Conservation (phyloP, 305 asterid genomes). For the Fraxinus ornus region DNA sequence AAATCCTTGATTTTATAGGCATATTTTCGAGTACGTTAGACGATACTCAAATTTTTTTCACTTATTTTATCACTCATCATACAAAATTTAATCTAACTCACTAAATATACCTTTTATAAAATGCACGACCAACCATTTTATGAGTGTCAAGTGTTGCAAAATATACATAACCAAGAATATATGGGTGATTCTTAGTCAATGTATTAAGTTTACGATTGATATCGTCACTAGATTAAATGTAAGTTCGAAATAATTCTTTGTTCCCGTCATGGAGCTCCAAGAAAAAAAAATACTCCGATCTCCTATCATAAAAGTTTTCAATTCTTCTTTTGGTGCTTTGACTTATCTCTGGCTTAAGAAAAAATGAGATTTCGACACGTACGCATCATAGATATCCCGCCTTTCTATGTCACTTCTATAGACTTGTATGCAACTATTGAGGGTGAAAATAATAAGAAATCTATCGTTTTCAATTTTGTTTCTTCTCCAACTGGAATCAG, state of each 20-base stretch:
- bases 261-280: not conserved
- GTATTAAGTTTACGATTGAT: not conserved
- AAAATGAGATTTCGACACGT: not conserved
- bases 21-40: not conserved
- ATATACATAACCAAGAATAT: not conserved
- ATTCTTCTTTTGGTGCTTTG: not conserved
- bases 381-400: not conserved
- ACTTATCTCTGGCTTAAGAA: not conserved
- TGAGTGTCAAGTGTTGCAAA: not conserved
- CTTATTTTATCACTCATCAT: not conserved
- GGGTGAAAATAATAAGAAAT: not conserved
- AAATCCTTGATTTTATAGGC: not conserved
- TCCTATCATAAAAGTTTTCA: not conserved
- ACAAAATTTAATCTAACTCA: not conserved
- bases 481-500: slow-evolving; percentile 28
- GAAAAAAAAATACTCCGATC: not conserved
- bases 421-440: not conserved
- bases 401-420: not conserved
- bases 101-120: not conserved
- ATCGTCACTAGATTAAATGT: not conserved
- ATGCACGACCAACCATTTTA: not conserved
- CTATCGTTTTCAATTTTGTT: not conserved
- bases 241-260: not conserved
- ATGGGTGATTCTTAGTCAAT: not conserved
- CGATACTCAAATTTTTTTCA: not conserved